phyloP scores from a whole-genome alignment of 345 rosid species.

The Sonneratia alba region DNA sequence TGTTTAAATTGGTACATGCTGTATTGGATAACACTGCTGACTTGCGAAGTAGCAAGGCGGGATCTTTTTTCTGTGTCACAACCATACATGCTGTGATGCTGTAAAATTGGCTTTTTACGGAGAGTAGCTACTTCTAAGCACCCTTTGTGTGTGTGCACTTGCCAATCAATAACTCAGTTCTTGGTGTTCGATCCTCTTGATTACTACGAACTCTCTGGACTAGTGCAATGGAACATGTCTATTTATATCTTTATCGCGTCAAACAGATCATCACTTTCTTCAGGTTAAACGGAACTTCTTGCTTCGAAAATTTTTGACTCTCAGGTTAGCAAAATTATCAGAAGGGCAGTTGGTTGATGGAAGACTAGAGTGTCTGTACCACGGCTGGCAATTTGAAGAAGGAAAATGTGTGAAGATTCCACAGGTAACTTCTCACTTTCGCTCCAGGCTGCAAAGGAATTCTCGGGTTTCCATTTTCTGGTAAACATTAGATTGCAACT shows the following conservation, averaged over 20 bases:
- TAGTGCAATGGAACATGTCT: too few relatives aligned
- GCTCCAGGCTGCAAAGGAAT: not conserved
- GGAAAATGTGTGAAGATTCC: conserved; percentile 89
- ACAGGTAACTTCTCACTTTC: conserved; percentile 40
- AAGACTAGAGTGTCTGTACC: conserved; percentile 83
- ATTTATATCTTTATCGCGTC: too few relatives aligned
- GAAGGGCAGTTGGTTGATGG: conserved; percentile 90
- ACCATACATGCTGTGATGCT: too few relatives aligned
- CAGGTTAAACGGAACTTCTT: not conserved
- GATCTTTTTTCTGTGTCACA: not conserved
- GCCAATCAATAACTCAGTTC: too few relatives aligned
- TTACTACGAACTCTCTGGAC: too few relatives aligned
- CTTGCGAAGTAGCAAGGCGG: not conserved
- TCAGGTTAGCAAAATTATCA: conserved; percentile 83
- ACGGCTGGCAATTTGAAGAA: conserved; percentile 92
- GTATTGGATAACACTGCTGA: not conserved
- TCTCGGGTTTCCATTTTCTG: not conserved
- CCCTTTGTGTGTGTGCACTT: too few relatives aligned
- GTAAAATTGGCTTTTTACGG: too few relatives aligned
- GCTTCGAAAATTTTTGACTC: not conserved
- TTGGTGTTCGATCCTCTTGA: too few relatives aligned
- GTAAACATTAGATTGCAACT: not conserved
- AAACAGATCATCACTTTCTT: not conserved
- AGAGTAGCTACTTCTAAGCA: too few relatives aligned
- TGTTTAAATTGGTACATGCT: too few relatives aligned